Conservation (phyloP, 768 basidiomycete species). For the Pisolithus microcarpus region DNA sequence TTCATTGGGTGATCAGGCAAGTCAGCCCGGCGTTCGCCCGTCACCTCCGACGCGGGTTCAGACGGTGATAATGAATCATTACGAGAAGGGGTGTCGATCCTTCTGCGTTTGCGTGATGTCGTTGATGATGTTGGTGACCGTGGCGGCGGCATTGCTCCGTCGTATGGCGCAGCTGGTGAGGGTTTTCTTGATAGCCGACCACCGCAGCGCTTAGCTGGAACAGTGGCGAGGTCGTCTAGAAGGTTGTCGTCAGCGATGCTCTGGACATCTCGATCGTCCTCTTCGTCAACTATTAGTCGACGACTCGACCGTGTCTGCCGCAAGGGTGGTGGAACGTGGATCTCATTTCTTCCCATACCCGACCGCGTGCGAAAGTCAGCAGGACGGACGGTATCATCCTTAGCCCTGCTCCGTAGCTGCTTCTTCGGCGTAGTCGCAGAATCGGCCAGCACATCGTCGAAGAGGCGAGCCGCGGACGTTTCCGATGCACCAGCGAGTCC, state of each 20-base stretch:
- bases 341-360: neutral
- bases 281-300: constrained; percentile 11
- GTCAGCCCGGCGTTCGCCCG: constrained; percentile 5
- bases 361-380: constrained; percentile 12
- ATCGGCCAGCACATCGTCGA: constrained; percentile 22
- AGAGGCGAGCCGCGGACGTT: constrained; percentile 24
- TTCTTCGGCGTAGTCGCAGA: constrained; percentile 13
- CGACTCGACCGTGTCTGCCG: constrained; percentile 12
- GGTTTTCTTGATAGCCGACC: constrained; percentile 20
- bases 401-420: constrained; percentile 11
- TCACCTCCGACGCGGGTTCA: constrained; percentile 1
- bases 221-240: constrained; percentile 3
- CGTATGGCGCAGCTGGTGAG: constrained; percentile 8
- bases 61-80: constrained; percentile 15
- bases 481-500: constrained; percentile 4
- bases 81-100: constrained; percentile 31
- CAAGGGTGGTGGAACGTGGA: neutral
- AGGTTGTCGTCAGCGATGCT: neutral
- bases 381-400: constrained; percentile 9
- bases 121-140: constrained; percentile 4
- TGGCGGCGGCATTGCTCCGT: neutral
- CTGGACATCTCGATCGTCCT: constrained; percentile 6
- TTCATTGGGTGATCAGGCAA: neutral
- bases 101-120: constrained; percentile 39
- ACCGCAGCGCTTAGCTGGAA: constrained; percentile 27